phyloP scores from a whole-genome alignment of 2,329 filamentous ascomycete genomes.

The Hortaea werneckii region DNA sequence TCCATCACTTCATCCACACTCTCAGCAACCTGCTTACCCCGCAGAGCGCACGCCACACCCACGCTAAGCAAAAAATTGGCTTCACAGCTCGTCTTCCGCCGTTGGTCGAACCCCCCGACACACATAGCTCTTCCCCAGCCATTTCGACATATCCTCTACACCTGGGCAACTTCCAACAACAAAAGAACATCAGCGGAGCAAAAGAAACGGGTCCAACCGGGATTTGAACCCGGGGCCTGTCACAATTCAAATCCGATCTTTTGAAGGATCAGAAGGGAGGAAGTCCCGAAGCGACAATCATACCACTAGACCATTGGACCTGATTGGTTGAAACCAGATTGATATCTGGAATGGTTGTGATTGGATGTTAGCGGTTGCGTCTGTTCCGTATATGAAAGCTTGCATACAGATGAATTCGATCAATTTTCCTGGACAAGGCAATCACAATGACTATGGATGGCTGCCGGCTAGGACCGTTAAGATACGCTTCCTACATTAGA shows the following conservation, averaged over 20 bases:
- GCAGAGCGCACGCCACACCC: too few species aligned
- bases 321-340: background rate
- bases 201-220: background rate
- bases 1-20: too few species aligned
- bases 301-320: constrained; percentile 6
- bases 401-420: background rate
- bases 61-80: too few species aligned
- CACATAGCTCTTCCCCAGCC: too few species aligned
- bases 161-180: too few species aligned
- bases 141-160: too few species aligned
- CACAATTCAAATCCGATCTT: background rate
- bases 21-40: too few species aligned
- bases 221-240: constrained; percentile 1
- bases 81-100: too few species aligned
- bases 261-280: background rate
- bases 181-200: too few species aligned
- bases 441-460: background rate
- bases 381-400: background rate
- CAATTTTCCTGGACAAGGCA: background rate
- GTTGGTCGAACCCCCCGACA: too few species aligned
- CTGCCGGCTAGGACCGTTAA: background rate
- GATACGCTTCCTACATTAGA: background rate
- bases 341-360: too few species aligned
- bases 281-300: constrained; percentile 2
- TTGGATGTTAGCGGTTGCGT: background rate